Evolutionary conservation across 1,284 basidiomycete species (phyloP).

Genomic region (Malassezia furfur): DNA sequence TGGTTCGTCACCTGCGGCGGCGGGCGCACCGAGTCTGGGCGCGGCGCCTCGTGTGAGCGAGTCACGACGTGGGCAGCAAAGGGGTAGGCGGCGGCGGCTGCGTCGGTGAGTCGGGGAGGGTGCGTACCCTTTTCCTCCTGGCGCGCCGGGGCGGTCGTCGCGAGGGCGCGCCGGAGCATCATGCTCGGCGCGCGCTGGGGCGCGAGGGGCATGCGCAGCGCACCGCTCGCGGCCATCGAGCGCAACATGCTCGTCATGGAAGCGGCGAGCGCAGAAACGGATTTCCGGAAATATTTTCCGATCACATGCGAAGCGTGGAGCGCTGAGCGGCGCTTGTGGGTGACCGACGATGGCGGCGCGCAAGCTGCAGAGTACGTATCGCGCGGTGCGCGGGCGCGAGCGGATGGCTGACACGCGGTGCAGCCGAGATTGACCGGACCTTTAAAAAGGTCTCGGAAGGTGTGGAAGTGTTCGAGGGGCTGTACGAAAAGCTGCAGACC

Average conservation of each 20-base stretch:
- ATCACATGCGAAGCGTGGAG: conserved; percentile 1
- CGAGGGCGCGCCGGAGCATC: not conserved
- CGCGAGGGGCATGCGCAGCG: not conserved
- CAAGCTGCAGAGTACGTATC: conserved; percentile 37
- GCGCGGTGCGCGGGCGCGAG: not conserved
- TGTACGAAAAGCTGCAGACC: conserved; percentile 45
- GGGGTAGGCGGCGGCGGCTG: conserved; percentile 17
- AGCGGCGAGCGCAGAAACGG: not conserved
- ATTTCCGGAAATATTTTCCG: not conserved
- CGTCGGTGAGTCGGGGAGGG: not conserved
- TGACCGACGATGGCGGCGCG: conserved; percentile 36
- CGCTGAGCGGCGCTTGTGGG: not conserved
- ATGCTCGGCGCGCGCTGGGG: not conserved
- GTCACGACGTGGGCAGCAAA: conserved; percentile 30
- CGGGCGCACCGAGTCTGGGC: conserved; percentile 7
- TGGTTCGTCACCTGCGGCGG: conserved; percentile 25
- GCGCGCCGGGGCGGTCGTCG: not conserved
- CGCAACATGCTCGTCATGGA: conserved; percentile 4
- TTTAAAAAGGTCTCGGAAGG: conserved; percentile 47
- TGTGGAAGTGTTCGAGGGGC: conserved; percentile 46
- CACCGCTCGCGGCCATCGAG: not conserved
- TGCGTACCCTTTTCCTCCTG: conserved; percentile 1
- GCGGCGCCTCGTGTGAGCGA: conserved; percentile 11
- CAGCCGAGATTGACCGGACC: conserved; percentile 47
- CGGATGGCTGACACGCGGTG: not conserved